Conservation (phyloP, 2,329 filamentous ascomycete species). For the Aspergillus flavus region DNA sequence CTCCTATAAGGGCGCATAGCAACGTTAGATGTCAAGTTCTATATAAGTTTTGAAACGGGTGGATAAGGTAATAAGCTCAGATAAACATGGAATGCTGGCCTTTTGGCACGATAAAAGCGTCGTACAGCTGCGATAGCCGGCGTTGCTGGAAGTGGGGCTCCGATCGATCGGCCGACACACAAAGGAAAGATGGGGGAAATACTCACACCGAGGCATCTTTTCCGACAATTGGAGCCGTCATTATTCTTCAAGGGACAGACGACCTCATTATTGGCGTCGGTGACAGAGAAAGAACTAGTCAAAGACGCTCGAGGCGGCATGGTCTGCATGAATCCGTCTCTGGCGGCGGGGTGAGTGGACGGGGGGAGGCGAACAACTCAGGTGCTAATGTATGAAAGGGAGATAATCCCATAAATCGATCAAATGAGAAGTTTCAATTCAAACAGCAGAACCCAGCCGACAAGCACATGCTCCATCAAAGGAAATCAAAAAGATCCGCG, state of each 20-base stretch:
- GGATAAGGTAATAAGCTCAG: not conserved
- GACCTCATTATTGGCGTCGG: conserved; percentile 91
- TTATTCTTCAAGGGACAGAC: conserved; percentile 95
- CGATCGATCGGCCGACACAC: conserved; percentile 11
- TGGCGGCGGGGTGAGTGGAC: conserved; percentile 21
- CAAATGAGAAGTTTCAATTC: conserved; percentile 17
- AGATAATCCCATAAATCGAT: conserved; percentile 5
- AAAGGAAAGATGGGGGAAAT: conserved; percentile 19
- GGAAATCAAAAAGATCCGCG: not conserved
- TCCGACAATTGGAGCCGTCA: conserved; percentile 94
- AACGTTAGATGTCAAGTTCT: conserved; percentile 8
- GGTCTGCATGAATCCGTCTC: conserved; percentile 50
- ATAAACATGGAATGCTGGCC: not conserved
- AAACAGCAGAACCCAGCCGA: conserved; percentile 11
- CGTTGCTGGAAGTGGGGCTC: conserved; percentile 10
- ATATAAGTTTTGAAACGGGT: not conserved
- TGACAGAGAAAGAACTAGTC: conserved; percentile 88
- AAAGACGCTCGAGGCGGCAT: conserved; percentile 90
- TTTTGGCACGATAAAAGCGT: not conserved
- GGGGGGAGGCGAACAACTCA: conserved; percentile 14
- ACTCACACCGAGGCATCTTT: conserved; percentile 97
- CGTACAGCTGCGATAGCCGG: not conserved
- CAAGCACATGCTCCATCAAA: conserved; percentile 20
- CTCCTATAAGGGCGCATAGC: conserved; percentile 60
- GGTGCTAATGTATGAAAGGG: conserved; percentile 6